phyloP scores from a whole-genome alignment of 78 protist species.

The Bodo saltans region DNA sequence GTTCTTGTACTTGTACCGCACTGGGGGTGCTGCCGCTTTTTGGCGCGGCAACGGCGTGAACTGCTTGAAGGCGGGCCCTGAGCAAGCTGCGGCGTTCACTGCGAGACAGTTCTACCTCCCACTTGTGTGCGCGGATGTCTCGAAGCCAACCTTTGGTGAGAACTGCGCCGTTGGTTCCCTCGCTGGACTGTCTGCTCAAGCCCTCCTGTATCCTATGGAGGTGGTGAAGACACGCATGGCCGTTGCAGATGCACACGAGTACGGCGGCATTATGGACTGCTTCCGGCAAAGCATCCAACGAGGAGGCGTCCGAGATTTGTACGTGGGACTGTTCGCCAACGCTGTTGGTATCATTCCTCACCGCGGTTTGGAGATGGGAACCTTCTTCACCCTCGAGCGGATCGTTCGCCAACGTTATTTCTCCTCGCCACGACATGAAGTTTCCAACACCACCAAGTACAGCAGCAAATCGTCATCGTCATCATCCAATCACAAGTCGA shows the following conservation, averaged over 20 bases:
- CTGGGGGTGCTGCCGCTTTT: conserved; percentile 80
- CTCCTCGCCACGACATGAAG: no score
- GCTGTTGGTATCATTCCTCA: conserved; percentile 29
- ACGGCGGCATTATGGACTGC: background rate
- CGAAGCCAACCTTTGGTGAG: background rate
- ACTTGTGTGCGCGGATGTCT: background rate
- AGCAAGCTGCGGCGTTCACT: conserved; percentile 94
- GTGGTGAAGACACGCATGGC: conserved; percentile 36
- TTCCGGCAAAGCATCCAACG: background rate
- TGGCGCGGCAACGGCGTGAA: conserved; percentile 96
- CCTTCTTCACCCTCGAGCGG: background rate
- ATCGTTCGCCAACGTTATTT: background rate
- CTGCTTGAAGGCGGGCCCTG: conserved; percentile 95
- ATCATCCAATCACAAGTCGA: no score
- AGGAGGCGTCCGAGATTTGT: conserved; percentile 27
- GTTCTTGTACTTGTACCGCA: no score
- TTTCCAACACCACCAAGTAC: no score
- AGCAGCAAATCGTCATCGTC: no score
- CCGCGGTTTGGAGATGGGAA: conserved; percentile 12
- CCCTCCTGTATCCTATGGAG: conserved; percentile 30
- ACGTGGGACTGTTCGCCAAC: conserved; percentile 1
- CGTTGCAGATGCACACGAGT: background rate
- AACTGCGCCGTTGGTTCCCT: no score
- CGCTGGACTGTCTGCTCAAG: conserved; percentile 24
- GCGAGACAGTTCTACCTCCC: background rate